Evolutionary conservation across 192 early-diverging fungal genomes (phyloP).

Genomic region (Funneliformis mosseae): DNA sequence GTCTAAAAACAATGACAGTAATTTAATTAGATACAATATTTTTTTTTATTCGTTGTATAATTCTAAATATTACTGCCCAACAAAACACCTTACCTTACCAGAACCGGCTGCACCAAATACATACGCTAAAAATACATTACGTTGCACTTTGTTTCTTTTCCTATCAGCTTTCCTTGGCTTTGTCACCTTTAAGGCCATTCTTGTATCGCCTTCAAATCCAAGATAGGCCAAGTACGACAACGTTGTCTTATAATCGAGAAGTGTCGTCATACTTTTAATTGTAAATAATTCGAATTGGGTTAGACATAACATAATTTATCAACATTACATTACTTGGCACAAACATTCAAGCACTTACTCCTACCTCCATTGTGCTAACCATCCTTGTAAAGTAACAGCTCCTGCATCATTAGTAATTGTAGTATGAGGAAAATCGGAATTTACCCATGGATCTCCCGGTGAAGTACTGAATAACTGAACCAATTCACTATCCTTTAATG

Average conservation of each 20-base stretch:
- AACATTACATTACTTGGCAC: not conserved
- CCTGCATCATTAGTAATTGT: constrained; percentile 89
- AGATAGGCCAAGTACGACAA: constrained; percentile 96
- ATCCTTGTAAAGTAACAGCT: constrained; percentile 92
- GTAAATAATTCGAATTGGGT: not conserved
- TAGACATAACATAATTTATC: not conserved
- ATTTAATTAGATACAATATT: not conserved
- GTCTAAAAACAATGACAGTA: constrained; percentile 53
- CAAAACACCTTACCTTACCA: constrained; percentile 71
- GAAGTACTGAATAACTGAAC: constrained; percentile 83
- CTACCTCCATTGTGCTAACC: constrained; percentile 98
- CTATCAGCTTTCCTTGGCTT: constrained; percentile 70
- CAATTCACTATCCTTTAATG: constrained; percentile 83
- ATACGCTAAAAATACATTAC: constrained; percentile 92
- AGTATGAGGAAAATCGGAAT: constrained; percentile 83
- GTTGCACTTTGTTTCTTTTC: constrained; percentile 80
- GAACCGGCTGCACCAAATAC: constrained; percentile 92
- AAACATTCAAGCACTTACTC: not conserved
- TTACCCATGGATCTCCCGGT: constrained; percentile 93
- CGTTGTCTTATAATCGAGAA: constrained; percentile 87
- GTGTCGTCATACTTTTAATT: constrained; percentile 86
- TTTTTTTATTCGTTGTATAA: not conserved
- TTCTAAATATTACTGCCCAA: not conserved
- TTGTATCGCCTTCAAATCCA: constrained; percentile 89
- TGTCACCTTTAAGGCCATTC: constrained; percentile 83